These are phyloP conservation scores for Boletellus ananiceps DNA, from an alignment of 768 basidiomycete genomes.

Conservation along the genomic window DNA sequence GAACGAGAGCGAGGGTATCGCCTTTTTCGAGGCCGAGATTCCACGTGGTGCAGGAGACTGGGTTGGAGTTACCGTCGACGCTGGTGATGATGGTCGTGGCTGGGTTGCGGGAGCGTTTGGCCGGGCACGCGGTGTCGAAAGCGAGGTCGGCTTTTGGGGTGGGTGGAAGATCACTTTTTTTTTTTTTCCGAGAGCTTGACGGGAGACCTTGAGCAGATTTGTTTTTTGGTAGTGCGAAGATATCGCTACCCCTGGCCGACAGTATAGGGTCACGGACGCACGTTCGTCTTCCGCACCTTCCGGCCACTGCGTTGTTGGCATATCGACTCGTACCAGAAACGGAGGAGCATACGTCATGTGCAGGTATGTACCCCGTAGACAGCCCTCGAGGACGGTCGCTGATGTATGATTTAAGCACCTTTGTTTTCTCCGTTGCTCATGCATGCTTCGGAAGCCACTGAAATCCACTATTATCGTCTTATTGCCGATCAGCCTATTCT, in stretches of 20 bases:
- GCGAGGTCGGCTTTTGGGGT: conserved; percentile 42
- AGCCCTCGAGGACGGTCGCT: background rate
- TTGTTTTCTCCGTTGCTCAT: conserved; percentile 62
- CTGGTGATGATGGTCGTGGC: conserved; percentile 46
- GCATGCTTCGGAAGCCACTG: conserved; percentile 53
- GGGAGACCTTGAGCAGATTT: conserved; percentile 33
- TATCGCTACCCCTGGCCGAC: conserved; percentile 30
- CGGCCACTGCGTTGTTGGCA: conserved; percentile 59
- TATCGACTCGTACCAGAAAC: conserved; percentile 49
- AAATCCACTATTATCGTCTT: conserved; percentile 68
- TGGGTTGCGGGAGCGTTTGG: conserved; percentile 61
- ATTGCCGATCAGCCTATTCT: conserved; percentile 20
- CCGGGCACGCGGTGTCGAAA: conserved; percentile 28
- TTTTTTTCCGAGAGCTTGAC: conserved; percentile 2
- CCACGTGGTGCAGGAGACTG: conserved; percentile 29
- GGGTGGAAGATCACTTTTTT: conserved; percentile 10
- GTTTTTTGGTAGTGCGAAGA: conserved; percentile 32
- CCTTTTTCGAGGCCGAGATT: conserved; percentile 54
- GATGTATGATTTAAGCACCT: conserved; percentile 37
- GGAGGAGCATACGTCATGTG: conserved; percentile 21
- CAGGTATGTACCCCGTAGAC: conserved; percentile 17
- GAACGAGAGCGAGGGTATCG: conserved; percentile 72
- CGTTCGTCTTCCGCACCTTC: conserved; percentile 50
- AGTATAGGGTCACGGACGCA: conserved; percentile 36
- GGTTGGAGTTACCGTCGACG: conserved; percentile 52